Conservation (phyloP, 495 filamentous ascomycete genomes). For the Neurospora hispaniola region DNA sequence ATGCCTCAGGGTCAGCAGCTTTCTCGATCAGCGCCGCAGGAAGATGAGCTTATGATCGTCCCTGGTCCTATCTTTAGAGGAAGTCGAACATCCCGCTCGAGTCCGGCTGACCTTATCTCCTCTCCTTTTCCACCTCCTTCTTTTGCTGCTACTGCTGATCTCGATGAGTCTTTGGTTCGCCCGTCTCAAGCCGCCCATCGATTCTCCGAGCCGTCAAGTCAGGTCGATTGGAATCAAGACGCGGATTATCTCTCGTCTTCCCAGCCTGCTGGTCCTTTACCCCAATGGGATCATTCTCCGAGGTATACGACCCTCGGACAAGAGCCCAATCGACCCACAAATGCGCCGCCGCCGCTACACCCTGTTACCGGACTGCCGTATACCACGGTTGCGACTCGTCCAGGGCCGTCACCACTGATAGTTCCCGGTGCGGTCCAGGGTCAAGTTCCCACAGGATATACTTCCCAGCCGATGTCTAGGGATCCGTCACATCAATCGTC, state of each 20-base stretch:
- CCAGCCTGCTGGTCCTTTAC: constrained; percentile 11
- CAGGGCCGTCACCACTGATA: neutral
- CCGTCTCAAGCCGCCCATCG: neutral
- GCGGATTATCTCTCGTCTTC: constrained; percentile 17
- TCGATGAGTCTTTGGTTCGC: neutral
- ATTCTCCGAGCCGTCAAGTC: neutral
- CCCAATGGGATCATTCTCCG: neutral
- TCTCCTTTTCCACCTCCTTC: constrained; percentile 23
- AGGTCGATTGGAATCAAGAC: neutral
- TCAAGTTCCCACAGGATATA: constrained; percentile 32
- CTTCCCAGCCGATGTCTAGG: constrained; percentile 48
- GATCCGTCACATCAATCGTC: constrained; percentile 18
- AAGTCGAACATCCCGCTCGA: constrained; percentile 19
- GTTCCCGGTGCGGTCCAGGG: neutral
- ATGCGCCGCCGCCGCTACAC: neutral
- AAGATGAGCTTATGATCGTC: constrained; percentile 1
- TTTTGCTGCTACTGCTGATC: constrained; percentile 7
- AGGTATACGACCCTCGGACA: neutral
- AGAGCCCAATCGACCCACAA: neutral
- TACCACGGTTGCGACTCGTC: neutral
- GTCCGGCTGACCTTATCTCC: constrained; percentile 8
- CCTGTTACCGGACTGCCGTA: neutral
- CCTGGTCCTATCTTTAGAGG: constrained; percentile 18
- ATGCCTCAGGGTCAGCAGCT: neutral
- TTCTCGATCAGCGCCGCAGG: neutral